phyloP scores from a whole-genome alignment of 2,329 filamentous ascomycete species.

The Cladophialophora chaetospira region DNA sequence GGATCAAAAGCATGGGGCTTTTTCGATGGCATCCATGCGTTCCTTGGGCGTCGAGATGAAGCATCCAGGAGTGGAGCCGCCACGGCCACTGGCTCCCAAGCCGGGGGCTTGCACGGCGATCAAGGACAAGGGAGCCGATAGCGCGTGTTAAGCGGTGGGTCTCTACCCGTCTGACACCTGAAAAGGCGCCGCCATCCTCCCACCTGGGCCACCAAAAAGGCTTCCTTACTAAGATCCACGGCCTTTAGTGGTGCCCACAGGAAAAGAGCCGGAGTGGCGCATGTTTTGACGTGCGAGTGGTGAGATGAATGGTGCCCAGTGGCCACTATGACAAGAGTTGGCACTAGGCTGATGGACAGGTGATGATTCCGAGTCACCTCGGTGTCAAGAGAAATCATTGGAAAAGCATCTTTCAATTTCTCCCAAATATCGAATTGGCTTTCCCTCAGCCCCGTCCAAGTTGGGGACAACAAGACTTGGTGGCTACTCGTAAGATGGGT shows the following conservation, averaged over 20 bases:
- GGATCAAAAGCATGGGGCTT: constrained; percentile 13
- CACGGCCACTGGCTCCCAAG: background rate
- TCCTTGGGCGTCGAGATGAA: constrained; percentile 14
- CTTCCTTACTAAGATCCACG: constrained; percentile 10
- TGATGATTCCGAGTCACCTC: too few relatives aligned
- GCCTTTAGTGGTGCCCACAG: background rate
- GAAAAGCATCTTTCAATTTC: too few relatives aligned
- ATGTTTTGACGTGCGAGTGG: background rate
- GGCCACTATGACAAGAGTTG: background rate
- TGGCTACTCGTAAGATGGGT: background rate
- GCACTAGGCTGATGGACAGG: background rate
- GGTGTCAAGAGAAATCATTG: too few relatives aligned
- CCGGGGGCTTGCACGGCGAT: constrained; percentile 4
- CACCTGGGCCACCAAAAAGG: constrained; percentile 5
- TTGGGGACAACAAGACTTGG: background rate
- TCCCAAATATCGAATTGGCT: too few relatives aligned
- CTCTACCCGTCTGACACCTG: constrained; percentile 11
- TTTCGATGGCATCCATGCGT: constrained; percentile 7
- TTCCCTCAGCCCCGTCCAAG: background rate
- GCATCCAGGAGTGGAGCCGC: constrained; percentile 5
- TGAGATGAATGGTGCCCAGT: background rate
- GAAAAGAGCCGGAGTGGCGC: constrained; percentile 5
- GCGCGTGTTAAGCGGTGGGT: constrained; percentile 7
- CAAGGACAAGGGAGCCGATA: constrained; percentile 12
- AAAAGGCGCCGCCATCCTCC: constrained; percentile 8